A percentile compares a stretch with the other conserved stretches of the same genome.
phyloP scores from a whole-genome alignment of 192 early-diverging fungal genomes.

The Spinellus fusiger region DNA sequence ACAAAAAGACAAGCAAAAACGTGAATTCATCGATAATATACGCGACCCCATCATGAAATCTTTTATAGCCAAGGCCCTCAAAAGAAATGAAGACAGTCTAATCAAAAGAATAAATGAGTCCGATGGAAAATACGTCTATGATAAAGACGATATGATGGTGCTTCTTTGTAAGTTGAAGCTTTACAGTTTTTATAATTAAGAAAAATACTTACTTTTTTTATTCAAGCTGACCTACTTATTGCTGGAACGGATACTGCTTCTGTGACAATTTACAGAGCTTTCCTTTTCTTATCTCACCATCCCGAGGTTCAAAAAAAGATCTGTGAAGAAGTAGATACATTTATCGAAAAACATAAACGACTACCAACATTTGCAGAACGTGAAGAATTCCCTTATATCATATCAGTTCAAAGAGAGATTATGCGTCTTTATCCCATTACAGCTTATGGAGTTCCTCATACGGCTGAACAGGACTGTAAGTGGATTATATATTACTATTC shows the following conservation, averaged over 20 bases:
- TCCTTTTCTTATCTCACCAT: background rate
- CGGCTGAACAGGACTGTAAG: constrained; percentile 9
- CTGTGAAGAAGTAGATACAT: constrained; percentile 7
- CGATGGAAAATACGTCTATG: background rate
- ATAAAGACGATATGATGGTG: background rate
- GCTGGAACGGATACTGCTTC: constrained; percentile 4
- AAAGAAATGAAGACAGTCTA: background rate
- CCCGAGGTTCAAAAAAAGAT: constrained; percentile 13
- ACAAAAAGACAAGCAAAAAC: background rate
- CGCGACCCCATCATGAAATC: background rate
- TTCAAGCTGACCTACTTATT: constrained; percentile 1
- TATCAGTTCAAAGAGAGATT: constrained; percentile 9
- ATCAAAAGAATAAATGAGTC: background rate
- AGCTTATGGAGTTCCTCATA: constrained; percentile 13
- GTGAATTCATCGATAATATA: background rate
- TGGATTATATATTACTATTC: too few species aligned
- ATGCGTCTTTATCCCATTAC: constrained; percentile 4
- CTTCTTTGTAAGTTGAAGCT: background rate
- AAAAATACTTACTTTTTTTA: background rate
- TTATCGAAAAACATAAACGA: background rate
- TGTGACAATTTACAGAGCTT: constrained; percentile 4
- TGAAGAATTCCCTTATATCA: constrained; percentile 11
- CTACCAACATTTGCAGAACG: background rate
- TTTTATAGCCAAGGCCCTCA: background rate
- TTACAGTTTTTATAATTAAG: background rate